Base-by-base conservation (phyloP, 2,329 filamentous ascomycete species). In the Trichoderma sp. region DNA sequence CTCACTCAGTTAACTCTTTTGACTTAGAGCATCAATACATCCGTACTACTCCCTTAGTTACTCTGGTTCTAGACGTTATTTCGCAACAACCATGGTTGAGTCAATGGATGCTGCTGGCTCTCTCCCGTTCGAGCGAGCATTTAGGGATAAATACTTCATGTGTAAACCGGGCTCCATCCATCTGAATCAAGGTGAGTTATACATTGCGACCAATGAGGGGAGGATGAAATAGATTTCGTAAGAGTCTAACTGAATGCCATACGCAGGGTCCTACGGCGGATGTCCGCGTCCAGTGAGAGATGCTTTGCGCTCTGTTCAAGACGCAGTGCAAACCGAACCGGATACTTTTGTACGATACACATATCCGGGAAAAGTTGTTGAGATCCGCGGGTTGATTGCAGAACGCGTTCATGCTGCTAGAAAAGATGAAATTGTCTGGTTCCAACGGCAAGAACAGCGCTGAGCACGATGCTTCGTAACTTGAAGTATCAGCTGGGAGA, bases 91-190 rank as follows among this genome's bases (percentile, higher is more conserved):
- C 2, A 64, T 64, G 60, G 8, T 5, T 9, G 37, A 32, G 5
- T 22, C 50, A 59, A 39, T 59, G 29, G 52, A 59, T 22, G 2
- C 5, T 10, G 4, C 29, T 25, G 48, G 8, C 1, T 1, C 58
- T 10, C 45, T 37, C n/a, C 35, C 9, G 12, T 67, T 67, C 2
- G 65, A 58, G 7, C 39, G 34, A 22, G n/a, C 34, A 13, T 57
- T 67, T 50, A 12, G 57, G 19, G 65, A 67, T n/a, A 64, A 67
- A 8, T 42, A 67, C 29, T 67, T 67, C 27, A 64, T 67, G 57
- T 61, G 53, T 29, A 64, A 56, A 67, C 65, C 65, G 7, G 65
- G 34, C 2, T 67, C 64, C 48, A 56, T 64, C 34, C 65, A 67
- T 22, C 19, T 64, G 10, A 64, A 64, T 7, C 61, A 64, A 56